These are phyloP conservation scores for Oryza longistaminata DNA, from an alignment of 176 grass and related monocot genomes.

Conservation along the genomic window DNA sequence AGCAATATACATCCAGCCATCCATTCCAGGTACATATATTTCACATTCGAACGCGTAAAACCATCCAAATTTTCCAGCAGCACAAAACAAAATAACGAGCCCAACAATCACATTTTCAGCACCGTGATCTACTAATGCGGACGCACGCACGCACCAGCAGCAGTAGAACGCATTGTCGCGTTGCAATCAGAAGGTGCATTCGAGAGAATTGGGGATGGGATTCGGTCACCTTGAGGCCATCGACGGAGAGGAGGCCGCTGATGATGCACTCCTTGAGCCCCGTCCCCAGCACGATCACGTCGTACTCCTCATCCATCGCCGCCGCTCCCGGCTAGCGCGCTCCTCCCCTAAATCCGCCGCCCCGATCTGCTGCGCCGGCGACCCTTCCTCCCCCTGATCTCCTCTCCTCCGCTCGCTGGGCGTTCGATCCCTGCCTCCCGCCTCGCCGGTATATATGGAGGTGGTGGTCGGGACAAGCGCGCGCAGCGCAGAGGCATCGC, in stretches of 20 bases:
- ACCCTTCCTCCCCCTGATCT: neutral
- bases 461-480: neutral
- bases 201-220: neutral
- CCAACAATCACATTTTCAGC: neutral
- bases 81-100: neutral
- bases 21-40: neutral
- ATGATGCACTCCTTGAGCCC: constrained; percentile 99
- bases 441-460: constrained; percentile 18
- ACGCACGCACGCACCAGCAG: too few relatives aligned
- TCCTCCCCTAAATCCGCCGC: neutral
- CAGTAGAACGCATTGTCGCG: neutral
- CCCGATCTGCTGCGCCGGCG: neutral
- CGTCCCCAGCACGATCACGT: constrained; percentile 90
- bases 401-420: neutral
- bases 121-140: neutral
- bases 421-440: neutral
- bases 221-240: constrained; percentile 84
- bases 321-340: neutral
- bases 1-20: neutral
- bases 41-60: neutral
- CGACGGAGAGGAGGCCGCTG: constrained; percentile 93
- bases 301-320: constrained; percentile 95
- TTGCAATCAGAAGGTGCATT: neutral
- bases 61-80: neutral
- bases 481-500: neutral